These are phyloP conservation scores for Aspergillus calidoustus DNA, from an alignment of 2,329 filamentous ascomycete genomes.

Conservation along the genomic window DNA sequence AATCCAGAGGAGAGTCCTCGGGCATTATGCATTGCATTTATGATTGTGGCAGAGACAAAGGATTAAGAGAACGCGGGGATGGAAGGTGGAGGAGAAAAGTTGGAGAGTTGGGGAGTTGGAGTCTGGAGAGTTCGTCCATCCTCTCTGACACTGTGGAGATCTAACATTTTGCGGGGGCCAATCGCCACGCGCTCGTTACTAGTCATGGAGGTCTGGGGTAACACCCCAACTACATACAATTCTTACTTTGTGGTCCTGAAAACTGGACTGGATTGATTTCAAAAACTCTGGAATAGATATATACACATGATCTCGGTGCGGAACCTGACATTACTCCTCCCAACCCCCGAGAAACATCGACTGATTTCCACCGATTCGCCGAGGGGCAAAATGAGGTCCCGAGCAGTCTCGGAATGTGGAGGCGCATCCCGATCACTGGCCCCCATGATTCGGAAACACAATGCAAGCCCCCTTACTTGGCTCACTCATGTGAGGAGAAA, in stretches of 20 bases:
- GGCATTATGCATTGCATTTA: conserved; percentile 19
- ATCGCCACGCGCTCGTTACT: neutral
- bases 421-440: neutral
- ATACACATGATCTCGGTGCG: neutral
- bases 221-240: neutral
- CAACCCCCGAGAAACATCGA: neutral
- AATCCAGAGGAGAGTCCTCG: conserved; percentile 14
- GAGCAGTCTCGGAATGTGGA: conserved; percentile 16
- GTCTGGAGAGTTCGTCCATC: neutral
- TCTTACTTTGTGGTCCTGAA: neutral
- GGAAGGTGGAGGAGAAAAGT: neutral
- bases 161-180: conserved; percentile 5
- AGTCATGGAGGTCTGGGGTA: neutral
- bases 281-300: neutral
- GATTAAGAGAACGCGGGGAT: neutral
- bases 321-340: neutral
- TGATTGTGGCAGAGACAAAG: neutral
- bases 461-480: neutral
- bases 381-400: neutral
- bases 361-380: neutral
- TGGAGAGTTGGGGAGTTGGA: neutral
- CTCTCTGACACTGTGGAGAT: neutral
- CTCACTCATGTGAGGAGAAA: neutral
- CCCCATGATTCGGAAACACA: neutral
- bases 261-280: neutral